Conservation (phyloP, 352 stramenopile species). For the Thalassiosira sp. region DNA sequence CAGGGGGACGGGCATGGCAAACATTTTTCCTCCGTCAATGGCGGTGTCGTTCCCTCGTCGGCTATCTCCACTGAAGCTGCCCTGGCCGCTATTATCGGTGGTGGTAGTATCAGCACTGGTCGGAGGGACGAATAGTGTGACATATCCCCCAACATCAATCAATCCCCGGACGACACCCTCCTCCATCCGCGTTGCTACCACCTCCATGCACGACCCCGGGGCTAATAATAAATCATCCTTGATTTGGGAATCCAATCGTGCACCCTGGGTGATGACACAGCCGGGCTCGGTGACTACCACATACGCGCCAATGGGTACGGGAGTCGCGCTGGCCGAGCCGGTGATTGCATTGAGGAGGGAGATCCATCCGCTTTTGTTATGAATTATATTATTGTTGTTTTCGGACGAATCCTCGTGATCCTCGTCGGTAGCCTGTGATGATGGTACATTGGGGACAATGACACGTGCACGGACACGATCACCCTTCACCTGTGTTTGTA, state of each 20-base stretch:
- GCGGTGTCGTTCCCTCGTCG: background rate
- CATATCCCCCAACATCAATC: conserved; percentile 36
- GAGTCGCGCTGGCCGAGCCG: conserved; percentile 5
- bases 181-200: conserved; percentile 49
- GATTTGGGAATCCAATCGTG: conserved; percentile 36
- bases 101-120: background rate
- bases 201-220: conserved; percentile 41
- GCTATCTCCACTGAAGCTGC: background rate
- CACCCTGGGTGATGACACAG: conserved; percentile 47
- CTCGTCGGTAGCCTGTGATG: background rate
- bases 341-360: conserved; percentile 37
- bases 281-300: conserved; percentile 35
- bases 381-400: background rate
- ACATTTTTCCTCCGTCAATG: conserved; percentile 23
- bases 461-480: conserved; percentile 36
- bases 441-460: conserved; percentile 15
- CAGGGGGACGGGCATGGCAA: conserved; percentile 48
- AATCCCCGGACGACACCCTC: conserved; percentile 46
- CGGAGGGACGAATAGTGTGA: conserved; percentile 39
- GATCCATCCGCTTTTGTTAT: conserved; percentile 41
- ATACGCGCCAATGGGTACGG: conserved; percentile 42
- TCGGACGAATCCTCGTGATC: background rate
- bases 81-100: background rate
- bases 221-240: conserved; percentile 23
- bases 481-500: conserved; percentile 37